A percentile compares a stretch with the other conserved stretches of the same genome.
phyloP scores from a whole-genome alignment of 768 basidiomycete species.

The Fistulinella prunicolor region DNA sequence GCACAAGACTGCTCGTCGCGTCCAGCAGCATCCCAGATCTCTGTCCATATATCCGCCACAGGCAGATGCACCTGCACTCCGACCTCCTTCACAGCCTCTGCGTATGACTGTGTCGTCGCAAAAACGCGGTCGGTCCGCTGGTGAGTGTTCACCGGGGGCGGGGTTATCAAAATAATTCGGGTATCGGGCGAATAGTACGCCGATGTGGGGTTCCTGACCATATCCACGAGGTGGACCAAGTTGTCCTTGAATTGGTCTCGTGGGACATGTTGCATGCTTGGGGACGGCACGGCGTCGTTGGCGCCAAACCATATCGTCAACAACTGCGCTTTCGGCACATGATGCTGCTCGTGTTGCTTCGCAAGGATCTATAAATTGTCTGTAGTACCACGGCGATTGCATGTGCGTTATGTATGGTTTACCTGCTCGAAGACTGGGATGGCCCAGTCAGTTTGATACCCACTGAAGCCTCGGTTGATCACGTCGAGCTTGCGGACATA shows the following conservation, averaged over 20 bases:
- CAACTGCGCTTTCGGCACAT: slow-evolving; percentile 62
- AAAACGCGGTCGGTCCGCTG: slow-evolving; percentile 64
- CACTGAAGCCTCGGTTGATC: slow-evolving; percentile 78
- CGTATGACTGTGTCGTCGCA: slow-evolving; percentile 63
- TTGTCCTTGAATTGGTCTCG: slow-evolving; percentile 62
- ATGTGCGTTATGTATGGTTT: background rate
- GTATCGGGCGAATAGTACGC: slow-evolving; percentile 68
- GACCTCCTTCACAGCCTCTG: slow-evolving; percentile 63
- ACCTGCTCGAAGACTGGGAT: slow-evolving; percentile 79
- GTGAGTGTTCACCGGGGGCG: slow-evolving; percentile 75
- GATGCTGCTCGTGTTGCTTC: slow-evolving; percentile 42
- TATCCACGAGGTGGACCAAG: slow-evolving; percentile 56
- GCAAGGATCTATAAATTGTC: slow-evolving; percentile 59
- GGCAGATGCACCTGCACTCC: slow-evolving; percentile 54
- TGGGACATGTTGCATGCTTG: slow-evolving; percentile 74
- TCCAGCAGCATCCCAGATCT: slow-evolving; percentile 72
- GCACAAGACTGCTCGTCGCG: slow-evolving; percentile 51
- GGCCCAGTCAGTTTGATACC: slow-evolving; percentile 88
- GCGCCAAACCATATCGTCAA: slow-evolving; percentile 88
- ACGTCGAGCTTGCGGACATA: slow-evolving; percentile 84
- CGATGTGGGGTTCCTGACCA: slow-evolving; percentile 62
- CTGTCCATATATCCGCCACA: slow-evolving; percentile 72
- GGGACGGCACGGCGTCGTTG: slow-evolving; percentile 75
- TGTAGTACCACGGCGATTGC: background rate
- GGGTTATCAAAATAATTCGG: slow-evolving; percentile 75